Percentiles rank a stretch among this genome's conserved stretches.
phyloP scores from a whole-genome alignment of 306 rosid species.

The Crataegus laevigata region DNA sequence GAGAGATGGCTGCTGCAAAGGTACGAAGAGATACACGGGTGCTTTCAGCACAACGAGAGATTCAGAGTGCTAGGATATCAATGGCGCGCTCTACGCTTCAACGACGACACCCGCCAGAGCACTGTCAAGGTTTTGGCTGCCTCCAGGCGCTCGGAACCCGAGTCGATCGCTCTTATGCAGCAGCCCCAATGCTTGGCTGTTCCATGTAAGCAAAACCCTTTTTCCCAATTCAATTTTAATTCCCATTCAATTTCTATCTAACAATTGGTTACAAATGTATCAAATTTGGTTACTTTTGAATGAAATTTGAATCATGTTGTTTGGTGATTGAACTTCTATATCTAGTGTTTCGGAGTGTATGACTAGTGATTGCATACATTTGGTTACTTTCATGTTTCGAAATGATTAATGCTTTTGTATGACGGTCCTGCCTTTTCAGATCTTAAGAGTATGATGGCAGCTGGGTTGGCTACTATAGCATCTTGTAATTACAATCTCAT shows the following conservation, averaged over 20 bases:
- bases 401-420: slow-evolving; percentile 5
- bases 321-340: not conserved
- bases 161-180: slow-evolving; percentile 56
- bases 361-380: not conserved
- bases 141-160: slow-evolving; percentile 42
- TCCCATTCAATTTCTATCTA: not conserved
- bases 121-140: slow-evolving; percentile 67
- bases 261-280: not conserved
- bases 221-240: not conserved
- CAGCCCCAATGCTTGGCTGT: slow-evolving; percentile 89
- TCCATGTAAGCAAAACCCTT: slow-evolving; percentile 52
- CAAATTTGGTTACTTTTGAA: not conserved
- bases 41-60: slow-evolving; percentile 22
- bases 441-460: slow-evolving; percentile 84
- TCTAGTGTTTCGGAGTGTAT: not conserved
- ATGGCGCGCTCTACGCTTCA: slow-evolving; percentile 86
- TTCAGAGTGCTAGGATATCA: slow-evolving; percentile 74
- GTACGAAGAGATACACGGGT: slow-evolving; percentile 41
- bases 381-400: not conserved
- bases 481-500: slow-evolving; percentile 61
- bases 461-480: slow-evolving; percentile 65
- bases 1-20: slow-evolving; percentile 69
- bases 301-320: not conserved
- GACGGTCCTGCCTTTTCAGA: slow-evolving; percentile 41
- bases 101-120: slow-evolving; percentile 79